phyloP scores from a whole-genome alignment of 2,329 filamentous ascomycete genomes.

The Epicoccum nigrum region DNA sequence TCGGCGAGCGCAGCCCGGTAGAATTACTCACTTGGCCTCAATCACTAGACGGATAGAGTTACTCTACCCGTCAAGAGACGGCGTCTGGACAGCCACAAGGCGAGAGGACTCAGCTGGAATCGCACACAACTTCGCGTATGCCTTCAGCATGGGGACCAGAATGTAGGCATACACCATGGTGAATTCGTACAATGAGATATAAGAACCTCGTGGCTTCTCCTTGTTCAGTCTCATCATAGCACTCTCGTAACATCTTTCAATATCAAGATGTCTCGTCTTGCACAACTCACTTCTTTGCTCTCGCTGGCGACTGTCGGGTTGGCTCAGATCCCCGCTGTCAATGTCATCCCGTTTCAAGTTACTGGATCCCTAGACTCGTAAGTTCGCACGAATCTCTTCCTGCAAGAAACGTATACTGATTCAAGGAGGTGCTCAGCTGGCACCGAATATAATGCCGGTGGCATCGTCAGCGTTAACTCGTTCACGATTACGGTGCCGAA shows the following conservation, averaged over 20 bases:
- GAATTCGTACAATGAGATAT: slow-evolving; percentile 1
- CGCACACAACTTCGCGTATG: not conserved
- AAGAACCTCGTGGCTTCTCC: slow-evolving; percentile 13
- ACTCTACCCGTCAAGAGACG: slow-evolving; percentile 2
- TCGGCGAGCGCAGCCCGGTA: slow-evolving; percentile 9
- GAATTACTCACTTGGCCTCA: slow-evolving; percentile 1
- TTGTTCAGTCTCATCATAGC: slow-evolving; percentile 2
- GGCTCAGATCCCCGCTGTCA: slow-evolving; percentile 26
- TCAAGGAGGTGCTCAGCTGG: slow-evolving; percentile 23
- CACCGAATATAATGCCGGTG: slow-evolving; percentile 53
- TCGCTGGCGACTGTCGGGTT: slow-evolving; percentile 26
- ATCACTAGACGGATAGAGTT: not conserved
- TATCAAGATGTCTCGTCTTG: slow-evolving; percentile 27
- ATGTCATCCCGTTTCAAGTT: slow-evolving; percentile 33
- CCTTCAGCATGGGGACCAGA: slow-evolving; percentile 2
- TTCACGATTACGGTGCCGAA: slow-evolving; percentile 56
- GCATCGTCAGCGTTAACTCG: slow-evolving; percentile 54
- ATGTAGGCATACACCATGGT: not conserved
- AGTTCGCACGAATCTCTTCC: not conserved
- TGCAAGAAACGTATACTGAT: too few species aligned
- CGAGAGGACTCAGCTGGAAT: slow-evolving; percentile 3
- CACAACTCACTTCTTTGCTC: slow-evolving; percentile 22
- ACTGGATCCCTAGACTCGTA: slow-evolving; percentile 40
- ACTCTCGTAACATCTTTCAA: not conserved
- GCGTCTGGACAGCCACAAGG: slow-evolving; percentile 13